phyloP scores from a whole-genome alignment of 768 basidiomycete genomes.

The Mycena latifolia region DNA sequence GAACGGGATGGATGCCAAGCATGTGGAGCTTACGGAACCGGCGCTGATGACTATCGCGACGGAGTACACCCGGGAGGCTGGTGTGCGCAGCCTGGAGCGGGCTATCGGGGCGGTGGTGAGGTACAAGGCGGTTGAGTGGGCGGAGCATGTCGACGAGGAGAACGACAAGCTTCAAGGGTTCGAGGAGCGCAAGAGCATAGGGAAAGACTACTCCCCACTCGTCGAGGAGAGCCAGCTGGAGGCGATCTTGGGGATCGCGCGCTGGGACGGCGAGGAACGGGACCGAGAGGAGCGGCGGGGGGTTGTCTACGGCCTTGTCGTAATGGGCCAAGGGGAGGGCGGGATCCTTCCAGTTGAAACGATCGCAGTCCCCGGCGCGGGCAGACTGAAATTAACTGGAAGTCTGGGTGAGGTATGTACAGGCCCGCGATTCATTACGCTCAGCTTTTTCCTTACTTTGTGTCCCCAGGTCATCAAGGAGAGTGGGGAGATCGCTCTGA shows the following conservation, averaged over 20 bases:
- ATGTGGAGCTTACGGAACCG: conserved; percentile 76
- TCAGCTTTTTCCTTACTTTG: not conserved
- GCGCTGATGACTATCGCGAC: conserved; percentile 80
- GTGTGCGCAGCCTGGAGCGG: conserved; percentile 91
- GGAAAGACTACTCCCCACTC: conserved; percentile 63
- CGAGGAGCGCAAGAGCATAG: conserved; percentile 36
- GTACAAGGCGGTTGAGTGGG: conserved; percentile 93
- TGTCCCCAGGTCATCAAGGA: conserved; percentile 83
- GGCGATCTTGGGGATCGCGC: conserved; percentile 82
- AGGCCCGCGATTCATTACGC: not conserved
- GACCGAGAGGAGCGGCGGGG: conserved; percentile 82
- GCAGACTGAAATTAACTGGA: conserved; percentile 83
- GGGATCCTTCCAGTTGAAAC: conserved; percentile 90
- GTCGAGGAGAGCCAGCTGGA: conserved; percentile 84
- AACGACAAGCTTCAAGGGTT: conserved; percentile 31
- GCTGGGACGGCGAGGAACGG: conserved; percentile 84
- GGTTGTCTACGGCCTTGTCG: conserved; percentile 88
- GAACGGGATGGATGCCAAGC: conserved; percentile 76
- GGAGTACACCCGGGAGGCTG: conserved; percentile 90
- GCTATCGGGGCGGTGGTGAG: conserved; percentile 91
- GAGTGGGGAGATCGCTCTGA: conserved; percentile 89
- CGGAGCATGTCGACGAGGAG: conserved; percentile 68
- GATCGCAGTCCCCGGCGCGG: conserved; percentile 80
- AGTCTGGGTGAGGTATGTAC: conserved; percentile 77
- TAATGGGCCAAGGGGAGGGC: conserved; percentile 90